Conservation (phyloP, 2,329 filamentous ascomycete genomes). For the Penicillium sumatraense region DNA sequence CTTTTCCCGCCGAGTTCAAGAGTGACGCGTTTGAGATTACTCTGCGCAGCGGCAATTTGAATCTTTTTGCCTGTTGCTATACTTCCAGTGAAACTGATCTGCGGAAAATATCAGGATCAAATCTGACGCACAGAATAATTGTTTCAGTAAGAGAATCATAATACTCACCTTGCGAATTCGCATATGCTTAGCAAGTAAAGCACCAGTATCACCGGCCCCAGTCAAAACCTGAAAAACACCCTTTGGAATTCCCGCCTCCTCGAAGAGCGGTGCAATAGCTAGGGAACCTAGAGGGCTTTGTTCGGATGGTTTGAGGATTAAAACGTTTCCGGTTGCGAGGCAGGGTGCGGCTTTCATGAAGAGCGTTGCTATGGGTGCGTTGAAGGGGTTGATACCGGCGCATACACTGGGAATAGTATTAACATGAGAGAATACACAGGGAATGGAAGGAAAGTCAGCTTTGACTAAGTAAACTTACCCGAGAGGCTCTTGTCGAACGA, state of each 20-base stretch:
- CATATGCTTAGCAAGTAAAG: constrained; percentile 4
- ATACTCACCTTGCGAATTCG: constrained; percentile 2
- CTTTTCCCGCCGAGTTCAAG: constrained; percentile 5
- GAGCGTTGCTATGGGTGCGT: constrained; percentile 1
- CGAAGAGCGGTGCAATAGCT: neutral
- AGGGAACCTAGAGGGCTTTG: constrained; percentile 4
- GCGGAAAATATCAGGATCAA: neutral
- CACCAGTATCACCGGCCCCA: constrained; percentile 3
- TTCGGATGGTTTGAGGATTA: constrained; percentile 6
- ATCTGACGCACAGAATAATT: too few species aligned
- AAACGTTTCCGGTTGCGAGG: constrained; percentile 2
- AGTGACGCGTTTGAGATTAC: constrained; percentile 4
- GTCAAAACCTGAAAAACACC: constrained; percentile 7
- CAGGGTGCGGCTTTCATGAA: constrained; percentile 1
- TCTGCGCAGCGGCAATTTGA: constrained; percentile 1
- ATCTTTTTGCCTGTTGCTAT: constrained; percentile 2
- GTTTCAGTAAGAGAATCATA: too few species aligned
- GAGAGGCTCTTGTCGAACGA: constrained; percentile 3
- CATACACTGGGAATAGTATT: constrained; percentile 1
- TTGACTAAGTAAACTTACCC: neutral
- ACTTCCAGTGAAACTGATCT: constrained; percentile 6
- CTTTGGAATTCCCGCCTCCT: constrained; percentile 1
- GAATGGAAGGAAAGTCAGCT: neutral
- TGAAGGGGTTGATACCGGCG: constrained; percentile 6
- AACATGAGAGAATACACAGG: constrained; percentile 1